Percentiles rank a stretch among this genome's conserved stretches.
Evolutionary conservation across 805 yeast genomes (phyloP).

Genomic region (Yamadazyma scolyti): DNA sequence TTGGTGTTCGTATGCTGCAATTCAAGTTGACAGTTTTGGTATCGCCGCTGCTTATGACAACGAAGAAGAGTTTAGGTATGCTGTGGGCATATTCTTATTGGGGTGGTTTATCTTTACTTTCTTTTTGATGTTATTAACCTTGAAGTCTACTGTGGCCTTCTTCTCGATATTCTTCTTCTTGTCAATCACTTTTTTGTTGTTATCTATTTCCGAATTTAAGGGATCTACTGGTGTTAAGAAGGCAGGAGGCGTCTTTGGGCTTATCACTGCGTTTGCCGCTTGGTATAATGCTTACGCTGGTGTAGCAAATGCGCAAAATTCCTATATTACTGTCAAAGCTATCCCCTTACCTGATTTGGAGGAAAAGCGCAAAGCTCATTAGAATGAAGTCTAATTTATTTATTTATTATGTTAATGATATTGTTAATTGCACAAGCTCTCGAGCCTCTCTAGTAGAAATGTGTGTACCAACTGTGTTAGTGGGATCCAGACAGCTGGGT

Average conservation of each 20-base stretch:
- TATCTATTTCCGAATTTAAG: conserved; percentile 37
- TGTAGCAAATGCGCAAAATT: conserved; percentile 56
- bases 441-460: too few species aligned
- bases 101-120: conserved; percentile 46
- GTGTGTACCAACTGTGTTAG: too few species aligned
- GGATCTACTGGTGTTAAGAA: conserved; percentile 27
- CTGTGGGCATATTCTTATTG: conserved; percentile 35
- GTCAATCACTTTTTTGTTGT: conserved; percentile 37
- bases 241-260: conserved; percentile 42
- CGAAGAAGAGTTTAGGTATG: conserved; percentile 24
- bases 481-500: too few species aligned
- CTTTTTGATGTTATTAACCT: conserved; percentile 36
- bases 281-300: conserved; percentile 48
- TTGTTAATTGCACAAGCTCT: too few species aligned
- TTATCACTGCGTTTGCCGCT: conserved; percentile 38
- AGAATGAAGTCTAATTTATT: conserved; percentile 4
- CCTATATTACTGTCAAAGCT: conserved; percentile 51
- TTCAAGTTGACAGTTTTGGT: conserved; percentile 38
- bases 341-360: conserved; percentile 35
- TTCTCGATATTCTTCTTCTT: conserved; percentile 39
- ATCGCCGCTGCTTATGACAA: conserved; percentile 32
- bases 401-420: conserved; percentile 10
- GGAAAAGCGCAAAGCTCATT: conserved; percentile 3
- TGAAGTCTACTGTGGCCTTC: conserved; percentile 42
- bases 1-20: conserved; percentile 74